Conservation (phyloP, 495 filamentous ascomycete species). For the Niebla homalea region DNA sequence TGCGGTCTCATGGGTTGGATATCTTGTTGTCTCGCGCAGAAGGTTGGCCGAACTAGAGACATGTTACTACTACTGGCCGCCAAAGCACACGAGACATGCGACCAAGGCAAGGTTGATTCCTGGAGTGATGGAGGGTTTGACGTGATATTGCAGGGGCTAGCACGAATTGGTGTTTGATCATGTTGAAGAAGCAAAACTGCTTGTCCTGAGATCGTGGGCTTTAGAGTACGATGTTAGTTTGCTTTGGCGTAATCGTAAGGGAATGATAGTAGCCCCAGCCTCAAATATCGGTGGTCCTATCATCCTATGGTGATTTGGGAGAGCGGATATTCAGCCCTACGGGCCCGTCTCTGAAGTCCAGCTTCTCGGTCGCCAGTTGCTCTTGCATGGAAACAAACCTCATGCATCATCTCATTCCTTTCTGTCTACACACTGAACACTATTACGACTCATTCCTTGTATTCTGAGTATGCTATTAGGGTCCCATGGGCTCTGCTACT, state of each 20-base stretch:
- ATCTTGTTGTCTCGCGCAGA: slow-evolving; percentile 37
- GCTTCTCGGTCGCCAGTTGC: neutral
- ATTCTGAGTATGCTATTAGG: too few species aligned
- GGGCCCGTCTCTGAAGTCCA: neutral
- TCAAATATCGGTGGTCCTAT: too few species aligned
- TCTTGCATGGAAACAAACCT: neutral
- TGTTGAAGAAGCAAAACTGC: too few species aligned
- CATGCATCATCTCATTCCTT: neutral
- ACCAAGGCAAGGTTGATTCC: slow-evolving; percentile 46
- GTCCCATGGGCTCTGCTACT: too few species aligned
- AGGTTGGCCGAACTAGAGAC: slow-evolving; percentile 23
- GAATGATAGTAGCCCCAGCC: too few species aligned
- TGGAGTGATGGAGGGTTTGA: slow-evolving; percentile 45
- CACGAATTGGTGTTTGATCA: too few species aligned
- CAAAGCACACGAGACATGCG: slow-evolving; percentile 56
- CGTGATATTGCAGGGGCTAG: too few species aligned
- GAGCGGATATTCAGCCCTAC: neutral
- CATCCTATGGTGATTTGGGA: neutral
- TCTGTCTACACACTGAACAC: neutral
- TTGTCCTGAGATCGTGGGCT: too few species aligned
- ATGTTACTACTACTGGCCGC: slow-evolving; percentile 44
- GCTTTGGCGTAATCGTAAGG: too few species aligned
- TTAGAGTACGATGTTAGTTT: too few species aligned
- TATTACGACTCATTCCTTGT: neutral
- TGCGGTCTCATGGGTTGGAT: slow-evolving; percentile 76